Evolutionary conservation across 2,329 filamentous ascomycete species (phyloP).

Genomic region (Alternaria longipes): DNA sequence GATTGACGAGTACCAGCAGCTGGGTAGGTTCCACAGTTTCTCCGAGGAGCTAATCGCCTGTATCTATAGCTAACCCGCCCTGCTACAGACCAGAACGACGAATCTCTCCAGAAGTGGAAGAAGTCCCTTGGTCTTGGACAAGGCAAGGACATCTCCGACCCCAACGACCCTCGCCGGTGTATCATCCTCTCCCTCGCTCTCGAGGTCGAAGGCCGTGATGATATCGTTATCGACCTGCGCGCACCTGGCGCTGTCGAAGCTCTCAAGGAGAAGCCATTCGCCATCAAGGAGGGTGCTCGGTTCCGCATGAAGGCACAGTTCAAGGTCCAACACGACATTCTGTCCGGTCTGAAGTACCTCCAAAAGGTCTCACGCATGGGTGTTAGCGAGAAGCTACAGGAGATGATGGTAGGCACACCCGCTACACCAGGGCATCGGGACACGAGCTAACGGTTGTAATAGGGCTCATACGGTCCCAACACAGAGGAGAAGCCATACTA

Average conservation of each 20-base stretch:
- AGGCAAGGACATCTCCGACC: slow-evolving; percentile 60
- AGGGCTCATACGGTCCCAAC: slow-evolving; percentile 94
- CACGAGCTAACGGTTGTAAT: slow-evolving; percentile 23
- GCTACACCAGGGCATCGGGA: not conserved
- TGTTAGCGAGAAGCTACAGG: slow-evolving; percentile 88
- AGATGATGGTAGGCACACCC: slow-evolving; percentile 83
- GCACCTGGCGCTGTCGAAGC: slow-evolving; percentile 74
- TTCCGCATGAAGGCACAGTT: slow-evolving; percentile 96
- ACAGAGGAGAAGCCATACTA: slow-evolving; percentile 87
- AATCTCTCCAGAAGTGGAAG: slow-evolving; percentile 97
- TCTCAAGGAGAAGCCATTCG: slow-evolving; percentile 93
- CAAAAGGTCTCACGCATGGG: slow-evolving; percentile 93
- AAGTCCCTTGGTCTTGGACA: slow-evolving; percentile 87
- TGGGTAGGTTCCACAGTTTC: slow-evolving; percentile 70
- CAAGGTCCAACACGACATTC: slow-evolving; percentile 95
- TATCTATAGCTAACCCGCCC: slow-evolving; percentile 15
- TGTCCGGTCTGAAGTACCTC: slow-evolving; percentile 94
- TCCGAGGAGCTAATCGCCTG: not conserved
- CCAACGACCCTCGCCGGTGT: slow-evolving; percentile 84
- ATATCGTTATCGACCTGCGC: slow-evolving; percentile 90
- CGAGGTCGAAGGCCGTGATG: slow-evolving; percentile 80
- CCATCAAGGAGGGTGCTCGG: slow-evolving; percentile 92
- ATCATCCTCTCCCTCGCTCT: slow-evolving; percentile 93
- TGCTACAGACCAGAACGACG: slow-evolving; percentile 74
- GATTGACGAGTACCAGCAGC: slow-evolving; percentile 89